Percentiles rank a stretch among this genome's conserved stretches.
These are phyloP conservation scores for Backusella australiensis DNA, from an alignment of 192 early-diverging fungal species.

Conservation along the genomic window DNA sequence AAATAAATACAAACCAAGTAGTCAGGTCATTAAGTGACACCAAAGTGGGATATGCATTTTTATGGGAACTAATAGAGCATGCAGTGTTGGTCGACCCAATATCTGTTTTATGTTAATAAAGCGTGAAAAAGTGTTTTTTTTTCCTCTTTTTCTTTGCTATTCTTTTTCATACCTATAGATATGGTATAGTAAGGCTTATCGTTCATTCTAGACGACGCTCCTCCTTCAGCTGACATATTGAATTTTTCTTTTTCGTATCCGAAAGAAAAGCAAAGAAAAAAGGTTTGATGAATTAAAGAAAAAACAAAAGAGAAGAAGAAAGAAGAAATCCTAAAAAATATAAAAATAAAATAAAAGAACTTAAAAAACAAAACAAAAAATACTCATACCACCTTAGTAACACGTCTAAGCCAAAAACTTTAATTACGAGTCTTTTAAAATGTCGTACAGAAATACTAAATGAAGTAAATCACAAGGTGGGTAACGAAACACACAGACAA, in stretches of 20 bases:
- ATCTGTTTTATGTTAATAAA: neutral
- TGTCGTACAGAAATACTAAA: neutral
- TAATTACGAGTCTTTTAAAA: neutral
- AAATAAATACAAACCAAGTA: neutral
- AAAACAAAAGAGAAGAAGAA: neutral
- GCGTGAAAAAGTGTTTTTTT: neutral
- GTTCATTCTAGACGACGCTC: neutral
- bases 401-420: conserved; percentile 3
- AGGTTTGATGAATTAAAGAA: neutral
- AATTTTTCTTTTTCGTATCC: neutral
- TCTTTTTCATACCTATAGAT: neutral
- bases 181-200: neutral
- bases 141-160: neutral
- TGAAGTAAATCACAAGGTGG: neutral
- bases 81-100: neutral
- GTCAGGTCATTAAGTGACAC: neutral
- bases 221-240: neutral
- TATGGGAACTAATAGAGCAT: neutral
- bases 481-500: neutral
- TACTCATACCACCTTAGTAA: neutral
- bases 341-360: neutral
- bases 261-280: neutral
- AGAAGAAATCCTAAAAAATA: neutral
- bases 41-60: neutral
- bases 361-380: neutral